Percentiles rank a stretch among this genome's conserved stretches.
Evolutionary conservation across 1,284 basidiomycete genomes (phyloP).

Genomic region (Leccinum cinnamomeum): DNA sequence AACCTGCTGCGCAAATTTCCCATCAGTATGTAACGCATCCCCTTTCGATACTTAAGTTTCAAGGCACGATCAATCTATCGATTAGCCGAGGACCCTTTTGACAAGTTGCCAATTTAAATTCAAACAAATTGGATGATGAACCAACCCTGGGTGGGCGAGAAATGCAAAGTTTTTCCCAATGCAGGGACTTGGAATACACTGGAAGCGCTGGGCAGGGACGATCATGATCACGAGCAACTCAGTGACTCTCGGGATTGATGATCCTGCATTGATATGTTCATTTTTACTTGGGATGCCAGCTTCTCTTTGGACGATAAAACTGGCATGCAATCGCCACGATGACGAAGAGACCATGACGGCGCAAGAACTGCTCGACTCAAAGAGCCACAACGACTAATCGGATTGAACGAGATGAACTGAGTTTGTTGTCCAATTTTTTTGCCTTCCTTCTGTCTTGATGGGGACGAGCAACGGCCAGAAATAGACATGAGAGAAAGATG

Average conservation of each 20-base stretch:
- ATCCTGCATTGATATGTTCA: constrained; percentile 6
- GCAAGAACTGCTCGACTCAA: constrained; percentile 13
- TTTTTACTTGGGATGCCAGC: not conserved
- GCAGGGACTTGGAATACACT: constrained; percentile 1
- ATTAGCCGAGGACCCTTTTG: not conserved
- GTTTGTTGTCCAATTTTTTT: not conserved
- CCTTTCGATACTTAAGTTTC: not conserved
- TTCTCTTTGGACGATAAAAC: constrained; percentile 11
- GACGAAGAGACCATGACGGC: constrained; percentile 24
- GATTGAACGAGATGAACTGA: not conserved
- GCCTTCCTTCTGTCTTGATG: constrained; percentile 19
- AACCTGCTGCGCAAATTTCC: not conserved
- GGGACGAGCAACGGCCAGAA: constrained; percentile 2
- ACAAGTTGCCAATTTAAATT: not conserved
- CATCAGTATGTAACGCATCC: not conserved
- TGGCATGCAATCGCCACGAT: constrained; percentile 16
- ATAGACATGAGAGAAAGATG: constrained; percentile 7
- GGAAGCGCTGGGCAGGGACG: not conserved
- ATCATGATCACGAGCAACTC: not conserved
- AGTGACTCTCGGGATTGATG: constrained; percentile 2
- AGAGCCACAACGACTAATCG: not conserved
- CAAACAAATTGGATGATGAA: not conserved
- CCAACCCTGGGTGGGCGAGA: constrained; percentile 1
- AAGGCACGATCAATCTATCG: not conserved
- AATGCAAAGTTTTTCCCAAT: constrained; percentile 1